Percentiles rank a stretch among this genome's conserved stretches.
Conservation (phyloP, 2,329 filamentous ascomycete genomes). For the Pseudocercospora fuligena region DNA sequence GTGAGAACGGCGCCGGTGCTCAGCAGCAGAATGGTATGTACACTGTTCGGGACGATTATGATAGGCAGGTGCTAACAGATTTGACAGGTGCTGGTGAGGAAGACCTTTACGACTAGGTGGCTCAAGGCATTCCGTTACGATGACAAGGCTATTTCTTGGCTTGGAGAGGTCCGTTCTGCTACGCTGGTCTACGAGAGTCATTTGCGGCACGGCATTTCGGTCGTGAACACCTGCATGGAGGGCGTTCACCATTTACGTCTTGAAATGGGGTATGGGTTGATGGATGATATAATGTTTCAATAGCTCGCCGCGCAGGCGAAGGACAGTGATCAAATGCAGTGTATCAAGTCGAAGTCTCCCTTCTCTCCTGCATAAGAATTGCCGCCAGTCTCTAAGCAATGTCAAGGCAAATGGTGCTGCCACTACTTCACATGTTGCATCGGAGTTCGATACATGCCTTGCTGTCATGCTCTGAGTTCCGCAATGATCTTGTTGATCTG, state of each 20-base stretch:
- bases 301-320: constrained; percentile 18
- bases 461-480: background rate
- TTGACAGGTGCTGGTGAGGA: constrained; percentile 89
- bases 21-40: constrained; percentile 46
- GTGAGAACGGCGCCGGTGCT: constrained; percentile 48
- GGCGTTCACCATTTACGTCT: constrained; percentile 6
- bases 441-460: background rate
- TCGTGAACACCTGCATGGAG: constrained; percentile 10
- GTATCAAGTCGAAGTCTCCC: background rate
- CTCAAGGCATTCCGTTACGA: constrained; percentile 9
- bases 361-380: background rate
- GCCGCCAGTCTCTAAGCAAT: background rate
- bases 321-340: constrained; percentile 1
- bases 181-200: constrained; percentile 11
- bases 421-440: background rate
- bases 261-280: constrained; percentile 8
- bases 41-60: constrained; percentile 31
- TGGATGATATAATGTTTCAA: constrained; percentile 19
- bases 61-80: constrained; percentile 24
- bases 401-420: background rate
- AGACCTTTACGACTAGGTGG: constrained; percentile 85
- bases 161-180: constrained; percentile 15
- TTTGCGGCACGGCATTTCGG: constrained; percentile 5
- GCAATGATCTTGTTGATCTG: background rate
- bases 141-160: constrained; percentile 16